Percentiles rank a stretch among this genome's conserved stretches.
Evolutionary conservation across 2,329 filamentous ascomycete genomes (phyloP).

Genomic region (Trichoderma sp.): DNA sequence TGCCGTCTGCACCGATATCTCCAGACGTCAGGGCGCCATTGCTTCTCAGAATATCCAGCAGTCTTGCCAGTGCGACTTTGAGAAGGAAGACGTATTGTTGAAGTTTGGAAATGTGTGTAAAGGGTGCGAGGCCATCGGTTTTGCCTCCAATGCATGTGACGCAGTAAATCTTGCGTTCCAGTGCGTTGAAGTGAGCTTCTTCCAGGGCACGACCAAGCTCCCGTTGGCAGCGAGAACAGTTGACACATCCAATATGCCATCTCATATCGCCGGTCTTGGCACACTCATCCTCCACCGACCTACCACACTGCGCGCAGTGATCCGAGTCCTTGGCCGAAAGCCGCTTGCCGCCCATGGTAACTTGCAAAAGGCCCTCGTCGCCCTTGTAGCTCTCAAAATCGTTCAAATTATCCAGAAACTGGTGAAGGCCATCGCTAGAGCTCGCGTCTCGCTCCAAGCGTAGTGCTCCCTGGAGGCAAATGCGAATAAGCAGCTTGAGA

Average conservation of each 20-base stretch:
- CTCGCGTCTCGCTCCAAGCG: slow-evolving; percentile 83
- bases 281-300: slow-evolving; percentile 94
- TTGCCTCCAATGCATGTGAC: slow-evolving; percentile 59
- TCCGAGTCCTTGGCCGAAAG: slow-evolving; percentile 77
- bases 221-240: slow-evolving; percentile 62
- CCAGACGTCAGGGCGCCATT: slow-evolving; percentile 79
- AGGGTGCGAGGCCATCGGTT: slow-evolving; percentile 51
- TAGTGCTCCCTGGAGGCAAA: slow-evolving; percentile 89
- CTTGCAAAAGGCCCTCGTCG: slow-evolving; percentile 66
- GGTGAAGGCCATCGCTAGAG: slow-evolving; percentile 70
- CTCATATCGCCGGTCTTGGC: slow-evolving; percentile 69
- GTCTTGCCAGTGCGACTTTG: slow-evolving; percentile 82
- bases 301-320: slow-evolving; percentile 75
- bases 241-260: slow-evolving; percentile 82
- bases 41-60: slow-evolving; percentile 81
- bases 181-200: slow-evolving; percentile 69
- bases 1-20: slow-evolving; percentile 48
- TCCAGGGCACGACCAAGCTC: slow-evolving; percentile 67
- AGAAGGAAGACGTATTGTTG: slow-evolving; percentile 94
- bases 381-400: slow-evolving; percentile 76
- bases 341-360: slow-evolving; percentile 61
- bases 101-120: slow-evolving; percentile 77
- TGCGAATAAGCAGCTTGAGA: slow-evolving; percentile 93
- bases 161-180: slow-evolving; percentile 70
- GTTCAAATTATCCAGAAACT: slow-evolving; percentile 79